Base-by-base conservation (phyloP, 2,329 filamentous ascomycete species). In the Fusarium brevicatenulatum region DNA sequence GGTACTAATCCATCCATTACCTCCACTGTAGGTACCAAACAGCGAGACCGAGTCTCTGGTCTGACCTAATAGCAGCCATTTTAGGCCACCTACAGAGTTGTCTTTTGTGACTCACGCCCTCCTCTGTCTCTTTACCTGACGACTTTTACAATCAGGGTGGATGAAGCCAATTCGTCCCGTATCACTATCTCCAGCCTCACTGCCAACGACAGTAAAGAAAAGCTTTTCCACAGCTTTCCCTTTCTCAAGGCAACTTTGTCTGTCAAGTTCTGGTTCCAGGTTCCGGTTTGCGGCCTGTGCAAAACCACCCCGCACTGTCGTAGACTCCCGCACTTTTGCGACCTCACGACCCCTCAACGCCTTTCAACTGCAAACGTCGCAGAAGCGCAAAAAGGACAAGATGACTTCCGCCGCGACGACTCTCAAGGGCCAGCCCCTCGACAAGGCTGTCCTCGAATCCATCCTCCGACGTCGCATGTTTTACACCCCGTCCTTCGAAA, bases 401-500 rank as follows among this genome's bases (percentile, higher is more conserved):
- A 89, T 88, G 87, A 82, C 85, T 55, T 82, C 86, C 65, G 82
- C 85, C 63, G 86, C 87, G 39, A 96, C 93, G 75, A 97, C 95
- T 68, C 91, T 94, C 81, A 95, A 93, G 84, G 96, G 95, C 78
- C 91, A 97, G 87, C 91, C 93, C 84, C 92, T 99, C 78, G 95
- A 98, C 84, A 91, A 94, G 79, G 85, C 88, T 67, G 86, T 90
- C 64, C 90, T 98, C 80, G 96, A 98, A 81, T 92, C 91, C 70
- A 90, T 98, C 80, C 91, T 98, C 78, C 91, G 93, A 76, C 92
- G 95, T 75, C 93, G 95, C 82, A 87, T 95, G 85, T 98, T 98
- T 87, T 97, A 96, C 85, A 97, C 95, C 72, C 95, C 95, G 60
- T 92, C 95, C 62, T 98, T 98, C 83, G 96, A 98, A 84, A 95